phyloP scores from a whole-genome alignment of 192 early-diverging fungal genomes.

The Backusella parvicylindrica region DNA sequence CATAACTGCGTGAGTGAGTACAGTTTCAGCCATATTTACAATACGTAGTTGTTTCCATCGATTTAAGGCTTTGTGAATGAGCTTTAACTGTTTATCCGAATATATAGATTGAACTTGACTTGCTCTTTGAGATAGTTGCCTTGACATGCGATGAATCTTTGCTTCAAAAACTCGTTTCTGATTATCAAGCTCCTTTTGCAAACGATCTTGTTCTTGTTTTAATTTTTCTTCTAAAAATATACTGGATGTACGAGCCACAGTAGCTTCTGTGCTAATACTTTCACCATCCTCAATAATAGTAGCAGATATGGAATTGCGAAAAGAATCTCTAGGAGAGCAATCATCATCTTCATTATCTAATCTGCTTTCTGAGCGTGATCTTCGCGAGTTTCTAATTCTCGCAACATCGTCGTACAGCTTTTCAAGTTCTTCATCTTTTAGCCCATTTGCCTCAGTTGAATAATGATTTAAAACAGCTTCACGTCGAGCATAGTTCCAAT shows the following conservation, averaged over 20 bases:
- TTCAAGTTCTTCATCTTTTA: constrained; percentile 55
- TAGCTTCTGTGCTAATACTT: constrained; percentile 31
- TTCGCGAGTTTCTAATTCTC: constrained; percentile 46
- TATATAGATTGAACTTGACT: constrained; percentile 37
- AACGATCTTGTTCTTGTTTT: constrained; percentile 46
- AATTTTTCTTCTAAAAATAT: constrained; percentile 39
- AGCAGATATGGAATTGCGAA: constrained; percentile 18
- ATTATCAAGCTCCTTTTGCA: constrained; percentile 45
- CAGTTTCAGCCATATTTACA: constrained; percentile 60
- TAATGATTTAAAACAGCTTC: constrained; percentile 61
- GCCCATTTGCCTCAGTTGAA: constrained; percentile 37
- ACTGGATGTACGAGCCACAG: constrained; percentile 19
- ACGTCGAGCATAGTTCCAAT: constrained; percentile 75
- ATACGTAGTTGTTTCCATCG: constrained; percentile 52
- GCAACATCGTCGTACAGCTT: constrained; percentile 55
- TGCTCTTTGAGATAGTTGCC: constrained; percentile 30
- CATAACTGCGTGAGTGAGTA: constrained; percentile 63
- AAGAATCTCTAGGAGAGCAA: constrained; percentile 8
- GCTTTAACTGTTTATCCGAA: constrained; percentile 40
- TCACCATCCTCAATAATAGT: constrained; percentile 36
- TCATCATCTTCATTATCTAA: constrained; percentile 27
- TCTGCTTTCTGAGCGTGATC: constrained; percentile 49
- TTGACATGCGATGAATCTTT: constrained; percentile 44
- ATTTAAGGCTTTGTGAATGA: constrained; percentile 36
- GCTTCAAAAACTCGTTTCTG: constrained; percentile 54